phyloP scores from a whole-genome alignment of 768 basidiomycete species.

The Trametes cubensis region DNA sequence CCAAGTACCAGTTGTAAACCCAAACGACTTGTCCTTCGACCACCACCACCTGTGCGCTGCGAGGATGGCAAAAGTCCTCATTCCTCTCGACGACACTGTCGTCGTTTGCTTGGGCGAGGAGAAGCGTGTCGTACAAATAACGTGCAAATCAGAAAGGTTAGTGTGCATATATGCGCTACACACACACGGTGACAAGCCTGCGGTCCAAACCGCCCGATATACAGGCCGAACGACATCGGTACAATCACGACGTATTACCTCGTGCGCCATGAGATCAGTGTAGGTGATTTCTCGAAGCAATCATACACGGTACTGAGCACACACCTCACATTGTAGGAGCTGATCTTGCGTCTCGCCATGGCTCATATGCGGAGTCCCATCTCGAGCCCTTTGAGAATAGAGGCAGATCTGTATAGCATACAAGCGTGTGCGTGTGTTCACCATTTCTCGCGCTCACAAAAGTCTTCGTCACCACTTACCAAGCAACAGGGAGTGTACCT shows the following conservation, averaged over 20 bases:
- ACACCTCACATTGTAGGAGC: conserved; percentile 3
- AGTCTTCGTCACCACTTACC: not conserved
- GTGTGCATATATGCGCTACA: not conserved
- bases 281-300: not conserved
- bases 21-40: not conserved
- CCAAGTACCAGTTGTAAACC: no score
- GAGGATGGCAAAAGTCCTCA: conserved; percentile 3
- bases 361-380: conserved; percentile 15
- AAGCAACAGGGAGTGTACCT: not conserved
- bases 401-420: conserved; percentile 15
- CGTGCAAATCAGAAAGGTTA: conserved; percentile 24
- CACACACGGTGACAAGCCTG: not conserved
- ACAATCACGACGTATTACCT: conserved; percentile 22
- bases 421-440: conserved; percentile 17
- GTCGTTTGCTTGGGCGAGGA: conserved; percentile 25
- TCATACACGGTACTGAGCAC: not conserved
- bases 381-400: conserved; percentile 10
- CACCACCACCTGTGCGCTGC: not conserved
- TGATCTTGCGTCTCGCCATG: conserved; percentile 15
- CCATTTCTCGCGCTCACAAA: no score
- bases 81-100: conserved; percentile 28
- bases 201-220: conserved; percentile 8
- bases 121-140: conserved; percentile 28
- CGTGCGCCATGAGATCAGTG: conserved; percentile 22
- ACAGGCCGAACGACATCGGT: conserved; percentile 17